Conservation (phyloP, 2,329 filamentous ascomycete species). For the Phyllosticta capitalensis region DNA sequence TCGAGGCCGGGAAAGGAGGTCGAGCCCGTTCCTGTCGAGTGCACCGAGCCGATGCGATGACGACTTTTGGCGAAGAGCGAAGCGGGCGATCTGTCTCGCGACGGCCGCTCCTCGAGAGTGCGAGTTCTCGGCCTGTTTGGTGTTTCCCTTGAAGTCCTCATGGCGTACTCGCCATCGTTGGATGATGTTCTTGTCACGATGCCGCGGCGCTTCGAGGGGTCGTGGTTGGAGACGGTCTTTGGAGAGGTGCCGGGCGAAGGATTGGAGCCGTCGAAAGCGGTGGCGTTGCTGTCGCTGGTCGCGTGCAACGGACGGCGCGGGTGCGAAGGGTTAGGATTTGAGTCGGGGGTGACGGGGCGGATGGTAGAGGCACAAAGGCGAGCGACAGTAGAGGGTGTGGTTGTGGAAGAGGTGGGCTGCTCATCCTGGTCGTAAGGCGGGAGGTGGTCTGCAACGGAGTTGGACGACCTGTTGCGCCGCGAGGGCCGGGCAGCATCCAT, state of each 20-base stretch:
- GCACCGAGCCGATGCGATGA: constrained; percentile 61
- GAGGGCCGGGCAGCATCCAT: constrained; percentile 11
- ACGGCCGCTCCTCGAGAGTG: constrained; percentile 38
- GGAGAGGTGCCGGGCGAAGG: constrained; percentile 10
- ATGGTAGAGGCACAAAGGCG: constrained; percentile 37
- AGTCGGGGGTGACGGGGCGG: constrained; percentile 59
- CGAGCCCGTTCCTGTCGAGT: constrained; percentile 45
- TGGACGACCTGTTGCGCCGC: constrained; percentile 9
- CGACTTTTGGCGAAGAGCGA: constrained; percentile 40
- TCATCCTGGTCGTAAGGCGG: constrained; percentile 8
- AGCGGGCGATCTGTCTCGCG: constrained; percentile 32
- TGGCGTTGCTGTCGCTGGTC: constrained; percentile 17
- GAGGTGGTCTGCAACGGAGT: background rate
- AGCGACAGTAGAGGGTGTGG: constrained; percentile 1
- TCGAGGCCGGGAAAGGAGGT: constrained; percentile 39
- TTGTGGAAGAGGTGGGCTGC: background rate
- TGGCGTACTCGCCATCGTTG: constrained; percentile 23
- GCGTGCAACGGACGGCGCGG: constrained; percentile 18
- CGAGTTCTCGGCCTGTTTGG: constrained; percentile 43
- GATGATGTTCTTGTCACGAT: constrained; percentile 24
- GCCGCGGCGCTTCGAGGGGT: constrained; percentile 7
- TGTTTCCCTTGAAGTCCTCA: constrained; percentile 35
- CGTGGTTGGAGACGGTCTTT: constrained; percentile 2
- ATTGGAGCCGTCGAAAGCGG: constrained; percentile 11
- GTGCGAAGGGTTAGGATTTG: constrained; percentile 18